Evolutionary conservation across 148 eudicot genomes (phyloP), one percentile per base, ranked within the genome.

Genomic region (Suaeda aralocaspica): DNA sequence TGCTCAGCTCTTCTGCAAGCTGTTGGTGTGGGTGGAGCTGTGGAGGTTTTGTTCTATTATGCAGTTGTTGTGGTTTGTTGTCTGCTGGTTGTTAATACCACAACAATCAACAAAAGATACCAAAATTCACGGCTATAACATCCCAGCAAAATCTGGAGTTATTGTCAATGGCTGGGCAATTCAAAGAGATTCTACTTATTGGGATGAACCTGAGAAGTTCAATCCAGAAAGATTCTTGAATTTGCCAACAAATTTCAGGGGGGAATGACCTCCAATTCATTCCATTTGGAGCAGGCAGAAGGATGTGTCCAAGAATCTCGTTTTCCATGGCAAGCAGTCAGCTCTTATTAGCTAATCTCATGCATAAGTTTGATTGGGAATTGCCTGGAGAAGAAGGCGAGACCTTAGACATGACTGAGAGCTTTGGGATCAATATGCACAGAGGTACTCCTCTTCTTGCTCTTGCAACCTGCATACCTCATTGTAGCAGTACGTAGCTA

Each of bases 261-360:
- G 84, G 82, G 22, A 77, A 78, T 6, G 64, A 78, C 30, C 75
- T 67, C 34, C 62, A 77, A 64, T 63, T 78, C 19, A 56, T 81
- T 55, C 84, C 81, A 6, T 81, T 78, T 52, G 84, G 82, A 57
- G 79, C 71, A 36, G 84, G 84, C 4, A 71, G 84, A 58, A 74
- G 84, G 50, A 68, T 73, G 0, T 81, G 81, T 62, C 84, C 81
- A 1, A 79, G 77, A 14, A 82, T 72, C 25, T 49, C 65, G 16
- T 82, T 78, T 59, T 79, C 84, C 19, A 59, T 39, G 28, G 71
- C 66, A 61, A 72, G 18, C 48, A 77, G 36, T 62, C 72, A 81
- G 73, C 75, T 81, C 13, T 68, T 59, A 24, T 26, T 81, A 29
- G 80, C 80, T 21, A 77, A 77, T 39, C 80, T 77, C 25, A 18